Percentiles rank a stretch among this genome's conserved stretches.
Conservation (phyloP, 768 basidiomycete species). For the Cyclocybe aegerita region DNA sequence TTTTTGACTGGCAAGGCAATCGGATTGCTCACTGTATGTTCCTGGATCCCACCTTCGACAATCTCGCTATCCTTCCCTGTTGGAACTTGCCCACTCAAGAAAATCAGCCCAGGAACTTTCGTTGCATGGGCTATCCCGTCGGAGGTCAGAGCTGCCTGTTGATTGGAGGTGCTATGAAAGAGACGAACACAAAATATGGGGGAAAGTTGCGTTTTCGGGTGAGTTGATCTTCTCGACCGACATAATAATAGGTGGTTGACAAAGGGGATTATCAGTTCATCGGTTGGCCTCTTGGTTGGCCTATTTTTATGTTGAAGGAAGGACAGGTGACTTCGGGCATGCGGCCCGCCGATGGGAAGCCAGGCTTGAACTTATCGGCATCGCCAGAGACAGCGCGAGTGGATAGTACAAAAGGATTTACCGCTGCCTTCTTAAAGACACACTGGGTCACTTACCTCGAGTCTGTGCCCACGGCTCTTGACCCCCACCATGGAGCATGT, state of each 20-base stretch:
- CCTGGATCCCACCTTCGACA: slow-evolving; percentile 56
- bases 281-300: too few relatives aligned
- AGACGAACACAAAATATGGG: slow-evolving; percentile 50
- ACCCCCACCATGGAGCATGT: slow-evolving; percentile 7
- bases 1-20: background rate
- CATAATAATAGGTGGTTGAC: slow-evolving; percentile 35
- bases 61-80: slow-evolving; percentile 45
- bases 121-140: slow-evolving; percentile 47
- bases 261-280: background rate
- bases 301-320: background rate
- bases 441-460: too few relatives aligned
- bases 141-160: background rate
- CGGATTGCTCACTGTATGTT: slow-evolving; percentile 51
- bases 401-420: too few relatives aligned
- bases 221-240: slow-evolving; percentile 58
- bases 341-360: slow-evolving; percentile 4
- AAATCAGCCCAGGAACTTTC: slow-evolving; percentile 57
- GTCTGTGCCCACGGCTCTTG: background rate
- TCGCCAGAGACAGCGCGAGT: background rate
- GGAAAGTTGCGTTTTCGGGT: slow-evolving; percentile 38
- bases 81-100: slow-evolving; percentile 62
- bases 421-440: too few relatives aligned
- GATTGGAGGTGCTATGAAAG: too few relatives aligned
- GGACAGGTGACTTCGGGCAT: slow-evolving; percentile 8
- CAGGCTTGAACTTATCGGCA: background rate